Percentiles rank a stretch among this genome's conserved stretches.
phyloP scores from a whole-genome alignment of 768 basidiomycete genomes.

The Psilocybe azurescens region DNA sequence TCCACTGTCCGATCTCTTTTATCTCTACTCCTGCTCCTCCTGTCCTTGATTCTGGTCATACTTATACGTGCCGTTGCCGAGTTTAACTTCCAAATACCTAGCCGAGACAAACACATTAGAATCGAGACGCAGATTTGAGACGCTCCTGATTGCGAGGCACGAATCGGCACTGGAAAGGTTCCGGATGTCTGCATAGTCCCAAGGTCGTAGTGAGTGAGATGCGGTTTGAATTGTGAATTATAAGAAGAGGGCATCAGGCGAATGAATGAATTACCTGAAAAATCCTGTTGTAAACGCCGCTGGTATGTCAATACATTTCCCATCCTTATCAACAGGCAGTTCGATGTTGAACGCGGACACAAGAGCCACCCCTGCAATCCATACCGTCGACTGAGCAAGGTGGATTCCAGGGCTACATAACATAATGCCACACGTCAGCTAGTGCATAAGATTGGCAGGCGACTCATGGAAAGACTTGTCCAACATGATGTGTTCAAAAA shows the following conservation, averaged over 20 bases:
- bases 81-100: too few relatives aligned
- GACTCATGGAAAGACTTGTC: not conserved
- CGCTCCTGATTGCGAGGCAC: conserved; percentile 1
- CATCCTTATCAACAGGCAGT: conserved; percentile 1
- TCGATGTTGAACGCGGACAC: conserved; percentile 5
- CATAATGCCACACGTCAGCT: not conserved
- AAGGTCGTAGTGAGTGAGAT: not conserved
- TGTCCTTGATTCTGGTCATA: too few relatives aligned
- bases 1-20: too few relatives aligned
- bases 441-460: not conserved
- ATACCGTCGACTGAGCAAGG: conserved; percentile 8
- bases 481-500: not conserved
- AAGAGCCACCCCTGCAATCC: not conserved
- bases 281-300: not conserved
- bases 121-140: not conserved
- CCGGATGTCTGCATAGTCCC: not conserved
- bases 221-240: too few relatives aligned
- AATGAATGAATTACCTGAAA: not conserved
- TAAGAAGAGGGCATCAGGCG: too few relatives aligned
- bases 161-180: conserved; percentile 10
- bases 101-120: not conserved
- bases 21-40: too few relatives aligned
- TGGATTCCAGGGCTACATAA: conserved; percentile 1
- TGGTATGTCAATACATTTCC: not conserved
- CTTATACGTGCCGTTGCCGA: too few relatives aligned